Evolutionary conservation across 202 grass and related monocot species (phyloP), one percentile per base, ranked within the genome.

Genomic region (Panicum virgatum): DNA sequence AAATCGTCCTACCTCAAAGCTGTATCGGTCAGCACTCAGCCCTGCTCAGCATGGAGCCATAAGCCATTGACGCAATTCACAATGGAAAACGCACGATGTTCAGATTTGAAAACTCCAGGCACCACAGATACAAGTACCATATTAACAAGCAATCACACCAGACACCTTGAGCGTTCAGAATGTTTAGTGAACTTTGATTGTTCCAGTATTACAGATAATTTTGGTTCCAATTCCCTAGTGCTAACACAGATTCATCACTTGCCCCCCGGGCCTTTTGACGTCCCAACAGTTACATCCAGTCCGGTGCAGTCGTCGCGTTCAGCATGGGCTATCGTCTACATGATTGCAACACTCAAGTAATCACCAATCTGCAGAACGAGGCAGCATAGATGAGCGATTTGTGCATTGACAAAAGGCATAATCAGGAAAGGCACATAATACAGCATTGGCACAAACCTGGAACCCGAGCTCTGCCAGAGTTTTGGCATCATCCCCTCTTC

Each of bases 401-500:
- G 6, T 38, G 63, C 12, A 23, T 11, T 12, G 20, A 36, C 9
- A 9, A 64, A 80, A 46, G 34, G 32, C 9, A 38, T 52, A 29
- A 15, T 53, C 27, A 5, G 6, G 2, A 37, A 8, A 13, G 44
- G 57, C 44, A 71, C 44, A 71, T 19, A 80, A 47, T 59, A 9
- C 37, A 60, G 44, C 36, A 73, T 22, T 69, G 10, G 1, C 29
- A 50, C n/a, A 23, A 72, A 93, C 96, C 96, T 98, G 96, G 88
- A 98, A 98, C 12, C 93, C 84, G 5, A 98, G 92, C 40, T 95
- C 90, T 12, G 80, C 88, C 38, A 98, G 96, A 20, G 92, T 91
- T 79, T 95, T 98, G 36, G 82, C 80, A 81, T 98, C 96, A 78
- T 98, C 96, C 54, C 92, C 78, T 88, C 92, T 88, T 75, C 90